phyloP scores from a whole-genome alignment of 768 basidiomycete species.

The Pleurotus ostreatus region DNA sequence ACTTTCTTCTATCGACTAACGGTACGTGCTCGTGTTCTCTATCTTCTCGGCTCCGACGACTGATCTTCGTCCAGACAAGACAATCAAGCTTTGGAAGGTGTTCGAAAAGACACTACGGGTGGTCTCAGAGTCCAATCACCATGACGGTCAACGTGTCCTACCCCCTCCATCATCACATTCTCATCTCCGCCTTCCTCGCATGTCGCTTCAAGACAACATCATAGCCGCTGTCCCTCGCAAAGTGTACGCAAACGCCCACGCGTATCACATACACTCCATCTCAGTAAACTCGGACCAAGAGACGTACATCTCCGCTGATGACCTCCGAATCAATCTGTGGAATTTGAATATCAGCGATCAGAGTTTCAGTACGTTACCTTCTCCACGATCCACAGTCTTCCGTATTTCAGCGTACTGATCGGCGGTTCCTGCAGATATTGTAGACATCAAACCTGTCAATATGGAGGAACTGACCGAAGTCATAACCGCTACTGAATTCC shows the following conservation, averaged over 20 bases:
- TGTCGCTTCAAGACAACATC: constrained; percentile 94
- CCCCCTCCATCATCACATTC: constrained; percentile 53
- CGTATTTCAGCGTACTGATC: background rate
- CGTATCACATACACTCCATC: constrained; percentile 99
- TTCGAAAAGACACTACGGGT: constrained; percentile 96
- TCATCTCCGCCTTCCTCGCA: constrained; percentile 83
- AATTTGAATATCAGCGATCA: constrained; percentile 98
- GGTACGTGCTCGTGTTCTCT: constrained; percentile 47
- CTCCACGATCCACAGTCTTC: background rate
- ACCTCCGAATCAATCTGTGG: constrained; percentile 96
- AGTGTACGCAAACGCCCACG: constrained; percentile 98
- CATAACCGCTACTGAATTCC: constrained; percentile 99
- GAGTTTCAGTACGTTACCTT: constrained; percentile 83
- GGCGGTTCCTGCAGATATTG: constrained; percentile 67
- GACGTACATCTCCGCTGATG: constrained; percentile 99
- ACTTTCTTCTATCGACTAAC: constrained; percentile 96
- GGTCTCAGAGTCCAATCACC: constrained; percentile 94
- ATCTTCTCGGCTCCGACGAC: background rate
- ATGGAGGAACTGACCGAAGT: constrained; percentile 99
- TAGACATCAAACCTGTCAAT: constrained; percentile 99
- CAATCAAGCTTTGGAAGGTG: constrained; percentile 99
- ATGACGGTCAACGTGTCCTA: constrained; percentile 69
- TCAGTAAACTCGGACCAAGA: constrained; percentile 99
- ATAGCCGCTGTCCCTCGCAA: constrained; percentile 98
- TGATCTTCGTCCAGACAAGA: constrained; percentile 71